These are phyloP conservation scores for Alternaria triticimaculans DNA, from an alignment of 2,329 filamentous ascomycete species.

Conservation along the genomic window DNA sequence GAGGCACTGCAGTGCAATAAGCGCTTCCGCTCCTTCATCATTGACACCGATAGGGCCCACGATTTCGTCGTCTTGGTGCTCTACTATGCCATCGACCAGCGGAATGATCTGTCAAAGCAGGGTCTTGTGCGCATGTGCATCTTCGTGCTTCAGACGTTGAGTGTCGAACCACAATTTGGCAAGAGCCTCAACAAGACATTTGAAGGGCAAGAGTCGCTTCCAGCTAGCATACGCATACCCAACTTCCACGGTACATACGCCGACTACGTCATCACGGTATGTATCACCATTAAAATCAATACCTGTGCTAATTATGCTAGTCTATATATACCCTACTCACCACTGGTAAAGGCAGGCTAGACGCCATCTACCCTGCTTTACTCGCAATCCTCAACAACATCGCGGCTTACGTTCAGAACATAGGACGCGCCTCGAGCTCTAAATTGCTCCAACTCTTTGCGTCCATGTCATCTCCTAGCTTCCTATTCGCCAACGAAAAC, in stretches of 20 bases:
- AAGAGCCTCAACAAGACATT: slow-evolving; percentile 89
- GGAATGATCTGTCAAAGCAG: slow-evolving; percentile 83
- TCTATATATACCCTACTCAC: slow-evolving; percentile 93
- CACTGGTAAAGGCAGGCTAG: slow-evolving; percentile 85
- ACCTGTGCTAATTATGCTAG: slow-evolving; percentile 53
- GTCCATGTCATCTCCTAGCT: slow-evolving; percentile 92
- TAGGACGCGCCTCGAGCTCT: slow-evolving; percentile 76
- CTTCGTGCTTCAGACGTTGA: slow-evolving; percentile 94
- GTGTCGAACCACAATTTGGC: slow-evolving; percentile 89
- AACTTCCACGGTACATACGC: slow-evolving; percentile 90
- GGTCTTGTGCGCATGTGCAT: slow-evolving; percentile 95
- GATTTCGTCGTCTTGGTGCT: slow-evolving; percentile 90
- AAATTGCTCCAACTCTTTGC: slow-evolving; percentile 87
- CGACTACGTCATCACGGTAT: slow-evolving; percentile 88
- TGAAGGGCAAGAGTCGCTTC: slow-evolving; percentile 85
- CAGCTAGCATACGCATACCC: slow-evolving; percentile 77
- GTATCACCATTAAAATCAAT: slow-evolving; percentile 28
- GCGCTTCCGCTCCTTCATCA: slow-evolving; percentile 93
- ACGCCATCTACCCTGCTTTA: slow-evolving; percentile 89
- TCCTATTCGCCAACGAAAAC: slow-evolving; percentile 87
- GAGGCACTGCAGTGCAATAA: slow-evolving; percentile 98
- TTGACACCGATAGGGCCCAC: slow-evolving; percentile 90
- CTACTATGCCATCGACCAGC: slow-evolving; percentile 92
- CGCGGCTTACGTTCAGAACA: slow-evolving; percentile 78
- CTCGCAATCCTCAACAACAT: slow-evolving; percentile 94